Evolutionary conservation across 2,329 filamentous ascomycete species (phyloP).

Genomic region (Neonectria faginata): DNA sequence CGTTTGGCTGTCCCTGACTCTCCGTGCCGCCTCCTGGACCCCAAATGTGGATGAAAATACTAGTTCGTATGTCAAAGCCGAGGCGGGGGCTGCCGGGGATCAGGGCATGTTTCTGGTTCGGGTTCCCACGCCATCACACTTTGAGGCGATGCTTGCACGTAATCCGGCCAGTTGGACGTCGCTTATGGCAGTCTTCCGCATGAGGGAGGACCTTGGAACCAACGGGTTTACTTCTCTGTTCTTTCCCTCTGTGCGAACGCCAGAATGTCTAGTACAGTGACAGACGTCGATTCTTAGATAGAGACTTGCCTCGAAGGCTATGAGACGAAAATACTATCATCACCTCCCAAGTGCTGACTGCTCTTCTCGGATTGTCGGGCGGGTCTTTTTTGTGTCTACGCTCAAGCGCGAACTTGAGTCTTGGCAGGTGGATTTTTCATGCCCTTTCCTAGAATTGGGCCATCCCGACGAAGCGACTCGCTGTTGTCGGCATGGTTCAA

Average conservation of each 20-base stretch:
- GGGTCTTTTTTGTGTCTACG: conserved; percentile 12
- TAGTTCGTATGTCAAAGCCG: conserved; percentile 26
- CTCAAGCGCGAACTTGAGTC: conserved; percentile 1
- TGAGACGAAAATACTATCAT: neutral
- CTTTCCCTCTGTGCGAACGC: neutral
- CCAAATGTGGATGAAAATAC: conserved; percentile 17
- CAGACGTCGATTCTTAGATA: neutral
- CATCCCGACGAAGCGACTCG: conserved; percentile 1
- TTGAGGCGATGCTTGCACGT: neutral
- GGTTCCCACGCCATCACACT: neutral
- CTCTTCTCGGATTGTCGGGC: conserved; percentile 9
- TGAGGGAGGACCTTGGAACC: neutral
- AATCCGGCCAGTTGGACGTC: neutral
- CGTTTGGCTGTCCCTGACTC: conserved; percentile 11
- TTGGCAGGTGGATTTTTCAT: conserved; percentile 6
- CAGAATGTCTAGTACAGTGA: neutral
- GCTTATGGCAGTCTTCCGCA: neutral
- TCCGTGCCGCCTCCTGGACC: conserved; percentile 29
- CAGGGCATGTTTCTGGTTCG: conserved; percentile 12
- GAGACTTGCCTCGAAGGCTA: conserved; percentile 4
- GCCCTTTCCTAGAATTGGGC: neutral
- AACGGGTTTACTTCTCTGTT: neutral
- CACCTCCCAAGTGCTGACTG: conserved; percentile 18
- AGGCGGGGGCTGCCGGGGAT: conserved; percentile 13
- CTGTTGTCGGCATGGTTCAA: conserved; percentile 7